Evolutionary conservation across 1,284 basidiomycete species (phyloP).

Genomic region (Cryptococcus jaspeensis): DNA sequence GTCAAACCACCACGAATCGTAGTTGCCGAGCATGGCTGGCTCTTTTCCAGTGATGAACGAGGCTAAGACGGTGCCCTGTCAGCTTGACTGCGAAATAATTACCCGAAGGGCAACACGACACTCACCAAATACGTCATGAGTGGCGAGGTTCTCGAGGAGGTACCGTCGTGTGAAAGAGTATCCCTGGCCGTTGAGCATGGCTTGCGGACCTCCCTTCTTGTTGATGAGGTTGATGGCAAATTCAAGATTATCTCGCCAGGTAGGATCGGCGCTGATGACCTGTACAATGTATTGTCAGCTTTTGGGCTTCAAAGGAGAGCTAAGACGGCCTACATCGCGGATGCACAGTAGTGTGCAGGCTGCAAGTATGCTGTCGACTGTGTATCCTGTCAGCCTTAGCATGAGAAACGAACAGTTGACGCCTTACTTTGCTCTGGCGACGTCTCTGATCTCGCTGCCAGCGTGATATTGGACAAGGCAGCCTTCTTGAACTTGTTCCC

Average conservation of each 20-base stretch:
- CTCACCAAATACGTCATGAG: slow-evolving; percentile 38
- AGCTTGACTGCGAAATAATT: not conserved
- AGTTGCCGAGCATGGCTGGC: slow-evolving; percentile 33
- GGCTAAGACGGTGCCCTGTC: slow-evolving; percentile 12
- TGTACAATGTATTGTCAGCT: slow-evolving; percentile 1
- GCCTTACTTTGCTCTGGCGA: slow-evolving; percentile 18
- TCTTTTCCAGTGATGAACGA: slow-evolving; percentile 38
- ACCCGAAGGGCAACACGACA: not conserved
- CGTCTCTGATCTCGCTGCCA: slow-evolving; percentile 21
- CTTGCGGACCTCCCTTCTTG: slow-evolving; percentile 36
- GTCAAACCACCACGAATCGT: slow-evolving; percentile 41
- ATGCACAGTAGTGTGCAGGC: slow-evolving; percentile 38
- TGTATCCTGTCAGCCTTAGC: not conserved
- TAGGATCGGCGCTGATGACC: slow-evolving; percentile 34
- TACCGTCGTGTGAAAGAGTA: slow-evolving; percentile 36
- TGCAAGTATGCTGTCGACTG: slow-evolving; percentile 33
- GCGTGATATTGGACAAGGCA: slow-evolving; percentile 29
- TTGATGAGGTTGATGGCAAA: slow-evolving; percentile 34
- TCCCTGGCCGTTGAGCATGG: slow-evolving; percentile 23
- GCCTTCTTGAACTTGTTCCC: slow-evolving; percentile 29
- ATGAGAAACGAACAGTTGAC: not conserved
- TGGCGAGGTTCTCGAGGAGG: slow-evolving; percentile 35
- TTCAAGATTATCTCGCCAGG: slow-evolving; percentile 39
- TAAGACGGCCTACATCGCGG: slow-evolving; percentile 27
- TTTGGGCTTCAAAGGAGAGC: not conserved